Base-by-base conservation (phyloP, 192 early-diverging fungal species). In the Lunasporangiospora selenospora region DNA sequence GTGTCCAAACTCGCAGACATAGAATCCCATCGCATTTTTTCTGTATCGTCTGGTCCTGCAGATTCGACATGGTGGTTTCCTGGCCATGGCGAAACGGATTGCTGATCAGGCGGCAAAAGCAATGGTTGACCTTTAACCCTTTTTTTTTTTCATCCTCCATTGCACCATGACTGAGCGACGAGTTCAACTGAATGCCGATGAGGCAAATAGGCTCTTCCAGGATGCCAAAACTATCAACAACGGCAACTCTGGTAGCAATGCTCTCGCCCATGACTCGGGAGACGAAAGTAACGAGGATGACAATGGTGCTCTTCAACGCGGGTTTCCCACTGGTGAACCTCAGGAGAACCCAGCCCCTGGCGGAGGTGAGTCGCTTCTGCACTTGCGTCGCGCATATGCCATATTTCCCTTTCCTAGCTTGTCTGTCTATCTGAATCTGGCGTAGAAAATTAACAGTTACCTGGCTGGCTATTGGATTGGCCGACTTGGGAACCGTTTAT, bases 191-290 rank as follows among this genome's bases (percentile, higher is more conserved):
- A 56, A 73, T 26, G 59, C 61, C 19, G 69, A 73, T 12, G 69
- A 73, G 21, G 54, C 62, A 32, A 73, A 73, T 27, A 62, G 48
- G 29, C 69, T 73, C 38, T 73, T 73, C 23, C 69, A 58, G 29
- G 60, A 63, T 8, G 60, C 69, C 2, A 63, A 44, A 18, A n/a
- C n/a, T n/a, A n/a, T n/a, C n/a, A 30, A 12, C n/a, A 37, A 24
- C 33, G 37, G 27, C 37, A 12, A 21, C 30, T n/a, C 21, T 18
- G n/a, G 19, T 38, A 43, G 27, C 15, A 26, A 27, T 31, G 47
- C 50, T 8, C 46, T 57, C 15, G 44, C 24, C 13, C 15, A 47
- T n/a, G 69, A 73, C 49, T 73, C 69, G 5, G 61, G 61, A 7
- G 55, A 73, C 60, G 69, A 73, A 18, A 73, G 69, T 37, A 38